Evolutionary conservation across 2,329 filamentous ascomycete genomes (phyloP).

Genomic region (Beauveria australis): DNA sequence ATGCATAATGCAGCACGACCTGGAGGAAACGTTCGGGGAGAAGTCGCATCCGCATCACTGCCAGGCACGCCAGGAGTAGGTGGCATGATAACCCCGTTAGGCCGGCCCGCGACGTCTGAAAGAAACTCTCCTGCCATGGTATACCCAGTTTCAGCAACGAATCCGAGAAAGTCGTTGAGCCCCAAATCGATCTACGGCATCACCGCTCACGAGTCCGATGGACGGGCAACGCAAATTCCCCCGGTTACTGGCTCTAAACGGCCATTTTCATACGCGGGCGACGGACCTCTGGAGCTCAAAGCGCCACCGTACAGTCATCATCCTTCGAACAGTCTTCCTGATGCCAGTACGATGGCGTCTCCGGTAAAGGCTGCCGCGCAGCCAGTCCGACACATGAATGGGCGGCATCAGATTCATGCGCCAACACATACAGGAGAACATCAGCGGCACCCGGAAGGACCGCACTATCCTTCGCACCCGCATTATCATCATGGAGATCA

Average conservation of each 20-base stretch:
- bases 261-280: constrained; percentile 16
- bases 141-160: constrained; percentile 24
- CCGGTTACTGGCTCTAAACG: constrained; percentile 24
- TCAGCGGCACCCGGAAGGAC: neutral
- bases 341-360: neutral
- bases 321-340: constrained; percentile 6
- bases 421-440: neutral
- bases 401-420: neutral
- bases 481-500: constrained; percentile 11
- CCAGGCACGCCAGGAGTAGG: constrained; percentile 23
- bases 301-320: neutral
- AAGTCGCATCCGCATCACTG: constrained; percentile 25
- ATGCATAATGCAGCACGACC: constrained; percentile 16
- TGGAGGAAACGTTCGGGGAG: constrained; percentile 19
- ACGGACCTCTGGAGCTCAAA: neutral
- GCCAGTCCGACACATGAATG: constrained; percentile 2
- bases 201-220: constrained; percentile 18
- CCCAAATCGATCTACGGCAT: constrained; percentile 22
- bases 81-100: constrained; percentile 18
- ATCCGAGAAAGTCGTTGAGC: constrained; percentile 23
- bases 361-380: neutral
- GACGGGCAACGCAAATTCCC: constrained; percentile 15
- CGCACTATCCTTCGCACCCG: constrained; percentile 10
- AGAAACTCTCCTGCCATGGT: constrained; percentile 23
- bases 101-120: constrained; percentile 22